phyloP scores from a whole-genome alignment of 23 red algal species.

The Gracilaria vermiculophylla region DNA sequence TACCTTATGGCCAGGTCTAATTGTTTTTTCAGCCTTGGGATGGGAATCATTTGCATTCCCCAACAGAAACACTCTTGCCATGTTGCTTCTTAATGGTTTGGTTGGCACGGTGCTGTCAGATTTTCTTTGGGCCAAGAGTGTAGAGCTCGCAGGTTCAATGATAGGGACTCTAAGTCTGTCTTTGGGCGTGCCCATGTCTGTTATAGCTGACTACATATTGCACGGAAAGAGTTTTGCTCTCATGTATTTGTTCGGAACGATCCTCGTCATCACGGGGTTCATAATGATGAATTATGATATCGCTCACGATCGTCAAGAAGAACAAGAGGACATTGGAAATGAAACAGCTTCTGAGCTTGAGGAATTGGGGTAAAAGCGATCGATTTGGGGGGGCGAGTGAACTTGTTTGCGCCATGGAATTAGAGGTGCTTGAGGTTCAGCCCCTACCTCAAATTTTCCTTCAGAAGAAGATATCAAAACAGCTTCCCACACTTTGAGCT shows the following conservation, averaged over 20 bases:
- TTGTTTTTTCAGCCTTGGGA: conserved; percentile 29
- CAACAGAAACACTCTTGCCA: background rate
- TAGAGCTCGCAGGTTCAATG: conserved; percentile 80
- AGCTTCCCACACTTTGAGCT: no score
- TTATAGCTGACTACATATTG: conserved; percentile 62
- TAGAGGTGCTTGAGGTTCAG: no score
- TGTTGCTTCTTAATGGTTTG: conserved; percentile 75
- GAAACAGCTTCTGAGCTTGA: background rate
- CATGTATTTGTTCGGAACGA: conserved; percentile 34
- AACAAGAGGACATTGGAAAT: background rate
- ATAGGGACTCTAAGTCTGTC: conserved; percentile 84
- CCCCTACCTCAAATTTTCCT: no score
- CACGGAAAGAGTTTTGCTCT: conserved; percentile 1
- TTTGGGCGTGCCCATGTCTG: conserved; percentile 79
- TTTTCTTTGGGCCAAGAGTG: conserved; percentile 92
- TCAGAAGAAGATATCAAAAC: no score
- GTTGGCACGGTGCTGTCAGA: conserved; percentile 89
- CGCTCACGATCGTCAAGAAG: background rate
- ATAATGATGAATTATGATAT: conserved; percentile 61
- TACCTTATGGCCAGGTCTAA: conserved; percentile 31
- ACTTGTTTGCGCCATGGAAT: background rate
- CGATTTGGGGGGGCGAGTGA: background rate
- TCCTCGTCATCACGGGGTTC: conserved; percentile 73
- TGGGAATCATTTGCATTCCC: conserved; percentile 74
- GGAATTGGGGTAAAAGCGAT: background rate